Conservation (phyloP, 1,284 basidiomycete genomes). For the Cutaneotrichosporon cyanovorans region DNA sequence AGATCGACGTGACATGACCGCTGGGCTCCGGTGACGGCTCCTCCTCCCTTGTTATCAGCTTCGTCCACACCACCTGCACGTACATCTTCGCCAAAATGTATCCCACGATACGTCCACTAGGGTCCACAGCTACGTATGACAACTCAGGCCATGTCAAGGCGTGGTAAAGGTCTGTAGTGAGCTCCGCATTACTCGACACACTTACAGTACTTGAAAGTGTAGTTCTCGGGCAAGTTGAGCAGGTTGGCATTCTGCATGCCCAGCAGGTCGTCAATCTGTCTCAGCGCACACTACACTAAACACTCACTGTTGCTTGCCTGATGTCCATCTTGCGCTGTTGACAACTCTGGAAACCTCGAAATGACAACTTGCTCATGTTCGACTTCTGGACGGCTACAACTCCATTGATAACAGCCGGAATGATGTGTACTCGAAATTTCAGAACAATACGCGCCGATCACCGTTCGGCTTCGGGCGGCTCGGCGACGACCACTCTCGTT, state of each 20-base stretch:
- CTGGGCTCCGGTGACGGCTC: constrained; percentile 57
- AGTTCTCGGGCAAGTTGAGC: constrained; percentile 80
- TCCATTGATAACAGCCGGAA: not conserved
- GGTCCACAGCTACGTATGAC: constrained; percentile 88
- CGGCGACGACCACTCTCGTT: not conserved
- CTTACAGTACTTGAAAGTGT: constrained; percentile 74
- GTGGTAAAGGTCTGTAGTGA: constrained; percentile 70
- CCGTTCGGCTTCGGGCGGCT: too few species aligned
- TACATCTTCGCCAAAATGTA: constrained; percentile 96
- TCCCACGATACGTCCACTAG: constrained; percentile 80
- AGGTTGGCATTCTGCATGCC: constrained; percentile 91
- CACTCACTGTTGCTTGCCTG: constrained; percentile 47
- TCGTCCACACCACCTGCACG: constrained; percentile 17
- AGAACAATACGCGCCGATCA: too few species aligned
- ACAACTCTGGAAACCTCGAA: not conserved
- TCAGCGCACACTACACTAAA: not conserved
- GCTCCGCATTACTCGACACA: not conserved
- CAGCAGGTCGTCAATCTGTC: constrained; percentile 56
- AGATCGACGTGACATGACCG: constrained; percentile 87
- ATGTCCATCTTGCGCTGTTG: constrained; percentile 46
- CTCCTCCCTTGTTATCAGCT: constrained; percentile 56
- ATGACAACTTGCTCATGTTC: not conserved
- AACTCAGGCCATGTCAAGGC: constrained; percentile 86
- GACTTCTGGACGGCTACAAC: not conserved
- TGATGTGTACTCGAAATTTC: not conserved